Evolutionary conservation across 2,329 filamentous ascomycete genomes (phyloP).

Genomic region (Neofusicoccum cordaticola): DNA sequence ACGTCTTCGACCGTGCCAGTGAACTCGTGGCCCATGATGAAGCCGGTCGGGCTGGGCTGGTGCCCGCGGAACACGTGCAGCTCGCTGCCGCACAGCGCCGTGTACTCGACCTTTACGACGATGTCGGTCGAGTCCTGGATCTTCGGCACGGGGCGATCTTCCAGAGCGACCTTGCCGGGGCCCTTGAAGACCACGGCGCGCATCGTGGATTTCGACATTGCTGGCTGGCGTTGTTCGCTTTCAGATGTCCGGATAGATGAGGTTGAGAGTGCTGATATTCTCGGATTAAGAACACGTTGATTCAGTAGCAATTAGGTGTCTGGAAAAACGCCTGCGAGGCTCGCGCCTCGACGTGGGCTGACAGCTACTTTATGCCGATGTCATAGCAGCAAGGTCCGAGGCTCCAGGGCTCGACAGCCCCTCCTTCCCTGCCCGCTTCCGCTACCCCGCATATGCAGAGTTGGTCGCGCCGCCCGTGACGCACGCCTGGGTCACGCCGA

Average conservation of each 20-base stretch:
- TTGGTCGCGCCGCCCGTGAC: background rate
- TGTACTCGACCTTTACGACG: conserved; percentile 78
- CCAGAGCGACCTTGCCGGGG: conserved; percentile 69
- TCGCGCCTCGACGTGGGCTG: background rate
- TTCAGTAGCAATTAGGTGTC: background rate
- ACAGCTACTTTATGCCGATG: conserved; percentile 2
- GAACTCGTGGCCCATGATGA: conserved; percentile 82
- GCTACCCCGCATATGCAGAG: conserved; percentile 16
- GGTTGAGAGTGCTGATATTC: background rate
- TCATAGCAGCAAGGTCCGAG: conserved; percentile 3
- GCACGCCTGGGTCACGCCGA: background rate
- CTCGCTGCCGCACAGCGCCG: conserved; percentile 85
- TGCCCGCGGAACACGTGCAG: conserved; percentile 84
- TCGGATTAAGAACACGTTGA: background rate
- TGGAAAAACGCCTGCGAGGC: background rate
- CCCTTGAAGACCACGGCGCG: conserved; percentile 86
- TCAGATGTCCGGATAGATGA: too few relatives aligned
- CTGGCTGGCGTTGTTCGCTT: background rate
- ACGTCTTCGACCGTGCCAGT: conserved; percentile 69
- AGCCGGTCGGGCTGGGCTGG: conserved; percentile 63
- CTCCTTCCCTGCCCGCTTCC: conserved; percentile 3
- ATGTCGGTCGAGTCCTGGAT: conserved; percentile 71
- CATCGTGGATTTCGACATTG: conserved; percentile 57
- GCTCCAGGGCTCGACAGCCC: conserved; percentile 5
- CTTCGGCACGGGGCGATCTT: conserved; percentile 75